Percentiles rank a stretch among this genome's conserved stretches.
phyloP scores from a whole-genome alignment of 192 early-diverging fungal species.

The Backusella tuberculispora region DNA sequence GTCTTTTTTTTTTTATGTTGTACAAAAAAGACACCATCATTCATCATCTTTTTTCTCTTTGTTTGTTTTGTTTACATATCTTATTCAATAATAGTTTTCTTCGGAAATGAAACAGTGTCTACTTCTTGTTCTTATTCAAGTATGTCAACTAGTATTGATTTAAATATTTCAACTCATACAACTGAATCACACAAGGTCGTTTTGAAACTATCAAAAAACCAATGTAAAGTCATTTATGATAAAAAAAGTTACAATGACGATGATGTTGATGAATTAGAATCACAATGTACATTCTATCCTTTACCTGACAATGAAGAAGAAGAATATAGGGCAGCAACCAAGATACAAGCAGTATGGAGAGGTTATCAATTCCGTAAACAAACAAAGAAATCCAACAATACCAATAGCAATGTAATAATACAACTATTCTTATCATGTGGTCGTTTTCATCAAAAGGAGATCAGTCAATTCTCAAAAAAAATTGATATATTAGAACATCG shows the following conservation, averaged over 20 bases:
- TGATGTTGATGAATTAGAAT: not conserved
- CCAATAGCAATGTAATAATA: not conserved
- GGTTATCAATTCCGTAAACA: not conserved
- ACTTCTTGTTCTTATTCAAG: not conserved
- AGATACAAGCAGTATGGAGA: not conserved
- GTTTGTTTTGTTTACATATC: not conserved
- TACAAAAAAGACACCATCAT: conserved; percentile 1
- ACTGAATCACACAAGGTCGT: not conserved
- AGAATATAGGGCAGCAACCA: not conserved
- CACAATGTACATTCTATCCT: conserved; percentile 6
- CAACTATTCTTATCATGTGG: not conserved
- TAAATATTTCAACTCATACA: not conserved
- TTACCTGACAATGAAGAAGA: not conserved
- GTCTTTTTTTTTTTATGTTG: not conserved
- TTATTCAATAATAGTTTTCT: not conserved
- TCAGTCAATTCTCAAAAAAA: not conserved
- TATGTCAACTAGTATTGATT: not conserved
- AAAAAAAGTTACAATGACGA: not conserved
- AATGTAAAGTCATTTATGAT: not conserved
- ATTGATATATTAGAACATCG: not conserved
- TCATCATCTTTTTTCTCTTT: not conserved
- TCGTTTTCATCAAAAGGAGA: not conserved
- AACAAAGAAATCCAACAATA: too few species aligned
- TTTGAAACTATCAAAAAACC: not conserved
- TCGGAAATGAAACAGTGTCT: not conserved